Evolutionary conservation across 1,139 yeast genomes (phyloP), one percentile per base, ranked within the genome.

Genomic region (Entelexis paramagnoliae): DNA sequence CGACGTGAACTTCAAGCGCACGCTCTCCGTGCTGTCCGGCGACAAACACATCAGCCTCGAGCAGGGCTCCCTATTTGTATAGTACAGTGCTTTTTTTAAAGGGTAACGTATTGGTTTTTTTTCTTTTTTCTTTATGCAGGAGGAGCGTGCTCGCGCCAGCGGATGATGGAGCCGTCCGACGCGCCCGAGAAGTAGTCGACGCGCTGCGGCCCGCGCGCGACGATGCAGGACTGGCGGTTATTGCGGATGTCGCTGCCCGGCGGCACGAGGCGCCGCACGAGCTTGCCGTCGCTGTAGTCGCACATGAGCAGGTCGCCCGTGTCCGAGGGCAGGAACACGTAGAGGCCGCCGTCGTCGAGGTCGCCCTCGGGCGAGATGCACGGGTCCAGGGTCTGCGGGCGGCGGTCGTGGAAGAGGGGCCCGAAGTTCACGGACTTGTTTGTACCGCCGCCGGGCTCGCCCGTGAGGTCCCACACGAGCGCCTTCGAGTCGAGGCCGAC

Each of bases 401-500:
- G 77, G 58, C 80, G 78, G 63, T 85, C 83, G 53, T 89, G 72
- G 2, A 87, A 78, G 52, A 82, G 69, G 0, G 94, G 94, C 0
- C 95, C 95, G 64, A 81, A 86, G 60, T 84, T 85, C 33, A 83
- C 72, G 39, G 82, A 71, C 59, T 79, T 78, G 62, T 85, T 84
- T 30, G 75, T 66, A 1, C 78, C 79, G 1, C 69, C 68, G 11
- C 52, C 56, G 6, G 53, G 52, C 55, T 36, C 70, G 56, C 62
- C 63, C 20, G 62, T 61, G 68, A 83, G 68, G 58, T 82, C 82
- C 95, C 95, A 86, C 0, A 81, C 78, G 20, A 88, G 69, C 3
- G 85, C 72, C 60, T 79, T 81, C 55, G 85, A 93, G 63, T 86
- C 95, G 53, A 79, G 78, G 0, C 94, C 95, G 0, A 84, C 70